phyloP scores from a whole-genome alignment of 2,329 filamentous ascomycete species.

The Claviceps cyperi region DNA sequence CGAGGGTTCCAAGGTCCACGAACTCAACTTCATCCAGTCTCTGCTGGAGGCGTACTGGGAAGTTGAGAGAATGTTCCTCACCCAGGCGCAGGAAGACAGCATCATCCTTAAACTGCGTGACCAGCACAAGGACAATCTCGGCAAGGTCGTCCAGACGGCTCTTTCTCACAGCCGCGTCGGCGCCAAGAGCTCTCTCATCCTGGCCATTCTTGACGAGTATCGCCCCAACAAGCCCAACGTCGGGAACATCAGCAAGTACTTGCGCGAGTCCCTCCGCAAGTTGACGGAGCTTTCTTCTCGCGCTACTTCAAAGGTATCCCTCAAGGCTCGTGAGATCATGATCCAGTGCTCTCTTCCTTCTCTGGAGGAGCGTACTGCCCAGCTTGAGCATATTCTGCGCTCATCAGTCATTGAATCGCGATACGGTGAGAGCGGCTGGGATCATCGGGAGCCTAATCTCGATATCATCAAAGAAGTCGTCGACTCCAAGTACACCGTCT shows the following conservation, averaged over 20 bases:
- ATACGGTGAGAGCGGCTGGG: slow-evolving; percentile 94
- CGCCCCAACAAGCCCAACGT: slow-evolving; percentile 84
- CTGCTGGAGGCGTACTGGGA: slow-evolving; percentile 72
- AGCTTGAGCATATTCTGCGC: slow-evolving; percentile 97
- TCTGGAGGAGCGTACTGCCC: slow-evolving; percentile 80
- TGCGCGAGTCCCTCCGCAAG: slow-evolving; percentile 68
- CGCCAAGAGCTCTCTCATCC: slow-evolving; percentile 83
- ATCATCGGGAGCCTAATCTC: slow-evolving; percentile 82
- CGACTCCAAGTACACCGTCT: slow-evolving; percentile 96
- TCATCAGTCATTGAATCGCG: slow-evolving; percentile 93
- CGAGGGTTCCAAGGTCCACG: slow-evolving; percentile 81
- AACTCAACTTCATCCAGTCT: slow-evolving; percentile 66
- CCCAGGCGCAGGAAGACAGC: slow-evolving; percentile 80
- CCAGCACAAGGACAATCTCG: slow-evolving; percentile 85
- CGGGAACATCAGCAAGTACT: slow-evolving; percentile 76
- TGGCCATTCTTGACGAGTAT: slow-evolving; percentile 89
- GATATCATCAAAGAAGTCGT: slow-evolving; percentile 94
- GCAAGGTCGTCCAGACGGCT: slow-evolving; percentile 72
- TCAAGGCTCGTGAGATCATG: slow-evolving; percentile 93
- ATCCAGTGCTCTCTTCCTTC: slow-evolving; percentile 96
- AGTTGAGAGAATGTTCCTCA: slow-evolving; percentile 78
- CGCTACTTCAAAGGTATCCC: slow-evolving; percentile 80
- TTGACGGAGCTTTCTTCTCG: slow-evolving; percentile 75
- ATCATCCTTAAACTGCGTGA: slow-evolving; percentile 89
- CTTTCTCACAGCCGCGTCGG: slow-evolving; percentile 87